Evolutionary conservation across 352 stramenopile species (phyloP).

Genomic region (Phytophthora pinifolia): DNA sequence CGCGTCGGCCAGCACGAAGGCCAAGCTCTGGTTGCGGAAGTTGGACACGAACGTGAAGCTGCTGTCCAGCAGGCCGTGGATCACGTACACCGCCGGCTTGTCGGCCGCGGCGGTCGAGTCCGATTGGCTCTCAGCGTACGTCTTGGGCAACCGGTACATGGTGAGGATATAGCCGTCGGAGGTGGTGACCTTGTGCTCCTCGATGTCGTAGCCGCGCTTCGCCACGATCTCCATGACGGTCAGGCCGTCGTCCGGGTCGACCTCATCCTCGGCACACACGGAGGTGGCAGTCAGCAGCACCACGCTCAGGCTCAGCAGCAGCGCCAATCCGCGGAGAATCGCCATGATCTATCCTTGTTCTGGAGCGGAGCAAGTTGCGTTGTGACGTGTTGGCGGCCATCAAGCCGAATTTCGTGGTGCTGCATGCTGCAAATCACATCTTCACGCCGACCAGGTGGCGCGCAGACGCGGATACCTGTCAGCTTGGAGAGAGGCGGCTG

Average conservation of each 20-base stretch:
- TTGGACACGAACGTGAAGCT: slow-evolving; percentile 66
- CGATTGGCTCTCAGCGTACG: slow-evolving; percentile 46
- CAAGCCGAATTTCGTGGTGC: slow-evolving; percentile 7
- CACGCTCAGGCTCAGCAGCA: slow-evolving; percentile 14
- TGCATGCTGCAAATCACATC: slow-evolving; percentile 21
- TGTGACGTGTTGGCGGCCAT: slow-evolving; percentile 6
- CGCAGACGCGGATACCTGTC: slow-evolving; percentile 26
- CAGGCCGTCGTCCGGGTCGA: slow-evolving; percentile 47
- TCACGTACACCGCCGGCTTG: slow-evolving; percentile 61
- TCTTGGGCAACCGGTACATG: slow-evolving; percentile 65
- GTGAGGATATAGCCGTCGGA: slow-evolving; percentile 61
- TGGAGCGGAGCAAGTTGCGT: slow-evolving; percentile 18
- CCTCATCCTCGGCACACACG: slow-evolving; percentile 15
- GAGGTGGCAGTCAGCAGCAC: slow-evolving; percentile 4
- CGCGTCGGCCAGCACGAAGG: slow-evolving; percentile 55
- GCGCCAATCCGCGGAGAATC: slow-evolving; percentile 10
- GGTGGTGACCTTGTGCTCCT: slow-evolving; percentile 61
- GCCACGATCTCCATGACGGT: slow-evolving; percentile 53
- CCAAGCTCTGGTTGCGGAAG: slow-evolving; percentile 60
- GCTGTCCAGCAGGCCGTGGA: slow-evolving; percentile 63
- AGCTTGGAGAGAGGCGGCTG: slow-evolving; percentile 9
- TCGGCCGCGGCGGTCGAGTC: slow-evolving; percentile 27
- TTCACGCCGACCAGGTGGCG: slow-evolving; percentile 18
- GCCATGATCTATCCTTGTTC: slow-evolving; percentile 12
- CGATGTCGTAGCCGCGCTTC: slow-evolving; percentile 50